Base-by-base conservation (phyloP, 2,329 filamentous ascomycete species). In the Claviceps sp. region DNA sequence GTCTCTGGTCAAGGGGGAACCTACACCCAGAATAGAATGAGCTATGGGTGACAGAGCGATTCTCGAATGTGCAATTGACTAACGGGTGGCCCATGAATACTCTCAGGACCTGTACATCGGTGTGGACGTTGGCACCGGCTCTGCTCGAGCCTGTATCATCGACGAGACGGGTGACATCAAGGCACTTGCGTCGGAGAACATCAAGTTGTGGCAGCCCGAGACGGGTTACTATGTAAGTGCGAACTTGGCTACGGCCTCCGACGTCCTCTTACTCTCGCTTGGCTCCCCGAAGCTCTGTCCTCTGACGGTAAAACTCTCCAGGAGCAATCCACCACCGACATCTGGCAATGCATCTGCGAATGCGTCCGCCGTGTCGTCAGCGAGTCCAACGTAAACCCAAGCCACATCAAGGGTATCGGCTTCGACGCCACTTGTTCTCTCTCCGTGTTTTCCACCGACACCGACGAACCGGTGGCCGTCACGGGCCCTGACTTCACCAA, bases 391-490 rank as follows among this genome's bases (percentile, higher is more conserved):
- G 83, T 95, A 58, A 82, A 91, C 61, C 78, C 83, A 4, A 73
- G 72, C 56, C 82, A 79, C 38, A 85, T 98, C 61, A 85, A 85
- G 59, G 93, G 93, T 53, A 88, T 98, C 62, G 93, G 93, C 50
- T 97, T 98, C 68, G 93, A 98, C 67, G 93, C 93, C 22, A 98
- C 93, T n/a, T 98, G 93, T 75, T 98, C 93, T 17, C 80, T 98
- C 29, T 80, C 90, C 36, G 90, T 97, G 59, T 95, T 98, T 70
- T 78, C 83, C 51, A 75, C 86, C 63, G 88, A 95, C 60, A 95
- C 88, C 4, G 86, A 95, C 66, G 86, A 95, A 68, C 93, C 93
- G 2, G 76, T 96, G 47, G 78, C 85, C n/a, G 88, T 98, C 22
- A 95, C 90, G 2, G 88, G 87, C 0, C 90, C 89, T 2, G 80